Base-by-base conservation (phyloP, 257 asterid species). In the Mitragyna speciosa region DNA sequence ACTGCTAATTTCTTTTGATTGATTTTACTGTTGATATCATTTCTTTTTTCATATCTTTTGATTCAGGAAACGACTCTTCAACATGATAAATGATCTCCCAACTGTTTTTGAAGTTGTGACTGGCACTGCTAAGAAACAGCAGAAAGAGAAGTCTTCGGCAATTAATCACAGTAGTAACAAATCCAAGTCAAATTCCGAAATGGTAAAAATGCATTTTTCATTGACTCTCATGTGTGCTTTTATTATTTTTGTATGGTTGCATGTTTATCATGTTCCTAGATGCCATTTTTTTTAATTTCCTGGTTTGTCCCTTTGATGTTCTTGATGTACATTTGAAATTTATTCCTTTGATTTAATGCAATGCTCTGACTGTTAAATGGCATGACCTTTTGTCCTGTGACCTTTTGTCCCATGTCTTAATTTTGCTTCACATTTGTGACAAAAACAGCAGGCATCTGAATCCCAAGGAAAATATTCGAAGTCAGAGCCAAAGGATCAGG, bases 21-120 rank as follows among this genome's bases (percentile, higher is more conserved):
- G n/a, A 65, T 64, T 73, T 48, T 49, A 12, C 72, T 20, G 58
- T 71, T 64, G 56, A 48, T 28, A 6, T 26, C 76, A 20, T 70
- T 17, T 9, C 22, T 73, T 56, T 79, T 59, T 16, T 36, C 19
- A 64, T 65, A 66, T 39, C 72, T 47, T 80, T 80, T 76, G 72
- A 84, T 85, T 73, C 90, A 94, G 98, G 96, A 86, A 87, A 77
- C 88, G 90, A 66, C 97, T 94, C 58, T 94, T 92, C 85, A 84
- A 83, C 89, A 82, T 91, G 97, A 89, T 92, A 81, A 92, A 90
- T 81, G 94, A 89, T 58, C 88, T 91, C 47, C 97, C 97, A 33
- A 89, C 98, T 5, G 85, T 94, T 30, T 91, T 82, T 87, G 97
- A 94, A 87, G 89, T 90, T 61, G 92, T 94, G 82, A 83, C 90